Evolutionary conservation across 345 rosid species (phyloP).

Genomic region (Cochlearia excelsa): DNA sequence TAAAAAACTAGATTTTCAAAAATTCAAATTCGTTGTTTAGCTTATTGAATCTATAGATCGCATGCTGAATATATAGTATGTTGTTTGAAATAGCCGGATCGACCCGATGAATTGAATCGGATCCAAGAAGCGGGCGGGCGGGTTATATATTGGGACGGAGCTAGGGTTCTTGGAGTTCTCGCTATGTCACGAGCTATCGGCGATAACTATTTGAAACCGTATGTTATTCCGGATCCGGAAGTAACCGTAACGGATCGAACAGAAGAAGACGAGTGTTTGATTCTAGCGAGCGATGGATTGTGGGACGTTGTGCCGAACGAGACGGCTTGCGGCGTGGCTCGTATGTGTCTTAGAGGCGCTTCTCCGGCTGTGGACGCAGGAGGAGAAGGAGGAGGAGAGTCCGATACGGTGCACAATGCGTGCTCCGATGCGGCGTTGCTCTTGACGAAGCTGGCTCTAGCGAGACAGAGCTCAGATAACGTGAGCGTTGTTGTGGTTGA

Average conservation of each 20-base stretch:
- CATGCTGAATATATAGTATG: neutral
- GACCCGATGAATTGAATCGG: conserved; percentile 73
- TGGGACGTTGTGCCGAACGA: conserved; percentile 96
- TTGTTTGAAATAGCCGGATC: conserved; percentile 59
- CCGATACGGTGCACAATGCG: conserved; percentile 43
- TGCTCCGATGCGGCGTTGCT: conserved; percentile 74
- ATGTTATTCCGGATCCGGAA: conserved; percentile 82
- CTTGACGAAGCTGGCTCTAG: conserved; percentile 72
- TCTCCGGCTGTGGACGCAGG: neutral
- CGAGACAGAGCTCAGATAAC: conserved; percentile 80
- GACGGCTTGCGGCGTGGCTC: conserved; percentile 71
- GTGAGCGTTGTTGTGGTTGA: conserved; percentile 92
- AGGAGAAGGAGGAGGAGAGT: neutral
- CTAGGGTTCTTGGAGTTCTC: conserved; percentile 80
- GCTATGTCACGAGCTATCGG: conserved; percentile 96
- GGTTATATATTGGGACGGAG: conserved; percentile 85
- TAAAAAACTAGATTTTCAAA: neutral
- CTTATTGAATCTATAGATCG: neutral
- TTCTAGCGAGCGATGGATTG: conserved; percentile 78
- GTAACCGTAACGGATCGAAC: conserved; percentile 62
- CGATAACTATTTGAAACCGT: conserved; percentile 83
- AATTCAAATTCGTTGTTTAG: too few species aligned
- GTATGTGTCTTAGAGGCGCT: conserved; percentile 53
- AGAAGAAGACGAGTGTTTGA: conserved; percentile 71
- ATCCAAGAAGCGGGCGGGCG: conserved; percentile 78